A percentile compares a stretch with the other conserved stretches of the same genome.
Conservation (phyloP, 2,329 filamentous ascomycete species). For the Colletotrichum sublineola region DNA sequence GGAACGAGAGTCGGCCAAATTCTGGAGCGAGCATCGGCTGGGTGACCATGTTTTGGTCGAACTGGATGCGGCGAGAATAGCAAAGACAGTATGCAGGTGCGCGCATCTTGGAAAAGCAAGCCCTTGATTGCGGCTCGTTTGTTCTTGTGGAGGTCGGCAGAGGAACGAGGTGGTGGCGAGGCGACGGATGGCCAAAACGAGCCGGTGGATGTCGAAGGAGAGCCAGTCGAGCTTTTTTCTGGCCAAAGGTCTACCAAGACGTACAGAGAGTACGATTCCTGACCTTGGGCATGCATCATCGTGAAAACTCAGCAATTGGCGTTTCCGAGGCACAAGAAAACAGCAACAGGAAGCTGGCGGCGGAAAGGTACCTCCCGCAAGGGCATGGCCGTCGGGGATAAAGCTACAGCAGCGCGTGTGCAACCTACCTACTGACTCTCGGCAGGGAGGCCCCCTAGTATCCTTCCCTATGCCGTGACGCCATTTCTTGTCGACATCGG, state of each 20-base stretch:
- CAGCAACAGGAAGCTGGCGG: not conserved
- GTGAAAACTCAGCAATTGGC: not conserved
- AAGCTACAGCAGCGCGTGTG: too few relatives aligned
- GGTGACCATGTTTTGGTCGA: constrained; percentile 3
- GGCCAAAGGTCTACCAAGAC: not conserved
- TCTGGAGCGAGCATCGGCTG: constrained; percentile 10
- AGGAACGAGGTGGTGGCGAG: not conserved
- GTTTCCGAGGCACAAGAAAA: not conserved
- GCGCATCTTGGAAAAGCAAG: constrained; percentile 22
- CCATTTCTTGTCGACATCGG: constrained; percentile 31
- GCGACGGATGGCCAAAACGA: not conserved
- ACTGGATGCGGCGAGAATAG: constrained; percentile 24
- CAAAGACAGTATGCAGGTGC: constrained; percentile 1
- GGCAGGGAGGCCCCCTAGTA: constrained; percentile 1
- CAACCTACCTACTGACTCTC: too few relatives aligned
- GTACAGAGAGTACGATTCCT: not conserved
- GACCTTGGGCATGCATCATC: not conserved
- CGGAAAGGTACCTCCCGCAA: not conserved
- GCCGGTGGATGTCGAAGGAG: not conserved
- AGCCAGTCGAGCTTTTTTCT: not conserved
- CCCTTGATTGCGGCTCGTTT: not conserved
- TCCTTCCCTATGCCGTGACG: constrained; percentile 28
- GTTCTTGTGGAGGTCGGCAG: not conserved
- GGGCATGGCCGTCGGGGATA: too few relatives aligned
- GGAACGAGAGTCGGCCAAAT: constrained; percentile 18